Percentiles rank a stretch among this genome's conserved stretches.
phyloP scores from a whole-genome alignment of 805 yeast species.

The Debaryomyces prosopidis region DNA sequence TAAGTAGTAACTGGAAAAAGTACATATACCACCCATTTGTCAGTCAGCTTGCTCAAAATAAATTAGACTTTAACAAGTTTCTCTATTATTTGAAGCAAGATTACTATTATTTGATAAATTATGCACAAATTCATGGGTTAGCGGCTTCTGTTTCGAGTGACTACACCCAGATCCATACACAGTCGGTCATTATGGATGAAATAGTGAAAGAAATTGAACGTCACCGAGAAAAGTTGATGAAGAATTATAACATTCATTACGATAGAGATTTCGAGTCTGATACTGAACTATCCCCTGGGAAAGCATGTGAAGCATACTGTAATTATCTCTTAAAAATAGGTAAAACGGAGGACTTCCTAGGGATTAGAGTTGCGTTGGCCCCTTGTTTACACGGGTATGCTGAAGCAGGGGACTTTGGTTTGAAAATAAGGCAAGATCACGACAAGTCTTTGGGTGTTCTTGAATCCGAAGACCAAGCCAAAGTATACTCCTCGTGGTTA shows the following conservation, averaged over 20 bases:
- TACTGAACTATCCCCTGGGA: constrained; percentile 46
- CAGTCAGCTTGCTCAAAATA: constrained; percentile 48
- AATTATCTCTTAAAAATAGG: constrained; percentile 59
- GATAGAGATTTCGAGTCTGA: constrained; percentile 39
- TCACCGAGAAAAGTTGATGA: constrained; percentile 52
- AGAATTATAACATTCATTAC: constrained; percentile 40
- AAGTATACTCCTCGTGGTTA: constrained; percentile 55
- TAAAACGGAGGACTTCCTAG: constrained; percentile 56
- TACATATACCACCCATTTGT: constrained; percentile 68
- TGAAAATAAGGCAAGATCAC: constrained; percentile 13
- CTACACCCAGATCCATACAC: constrained; percentile 49
- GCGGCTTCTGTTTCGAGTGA: constrained; percentile 65
- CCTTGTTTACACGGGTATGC: constrained; percentile 79
- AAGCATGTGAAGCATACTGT: constrained; percentile 62
- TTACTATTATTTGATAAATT: constrained; percentile 66
- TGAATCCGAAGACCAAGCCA: constrained; percentile 19
- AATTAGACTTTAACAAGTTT: constrained; percentile 51
- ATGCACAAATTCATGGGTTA: constrained; percentile 63
- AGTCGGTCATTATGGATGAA: constrained; percentile 49
- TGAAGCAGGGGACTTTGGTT: constrained; percentile 48
- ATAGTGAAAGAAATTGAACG: constrained; percentile 56
- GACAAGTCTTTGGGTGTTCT: constrained; percentile 21
- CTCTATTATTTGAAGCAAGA: constrained; percentile 62
- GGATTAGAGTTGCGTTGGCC: constrained; percentile 64
- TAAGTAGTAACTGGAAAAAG: constrained; percentile 54